phyloP scores from a whole-genome alignment of 176 grass and related monocot genomes.

The Aegilops umbellulata region DNA sequence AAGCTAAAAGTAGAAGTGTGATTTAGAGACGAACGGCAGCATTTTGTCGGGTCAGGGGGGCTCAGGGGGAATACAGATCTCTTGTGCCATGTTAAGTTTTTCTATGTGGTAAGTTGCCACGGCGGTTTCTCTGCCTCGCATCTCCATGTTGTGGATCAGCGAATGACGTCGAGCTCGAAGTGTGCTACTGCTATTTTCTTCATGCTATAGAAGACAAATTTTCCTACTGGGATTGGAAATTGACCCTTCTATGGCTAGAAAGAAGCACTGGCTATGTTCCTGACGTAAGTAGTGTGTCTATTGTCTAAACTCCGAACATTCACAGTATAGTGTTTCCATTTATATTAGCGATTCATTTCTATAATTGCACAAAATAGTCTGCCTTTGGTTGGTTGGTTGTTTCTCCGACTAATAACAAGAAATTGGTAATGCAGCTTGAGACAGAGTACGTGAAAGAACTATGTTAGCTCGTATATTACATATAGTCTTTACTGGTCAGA shows the following conservation, averaged over 20 bases:
- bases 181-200: background rate
- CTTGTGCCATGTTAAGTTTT: background rate
- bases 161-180: background rate
- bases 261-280: background rate
- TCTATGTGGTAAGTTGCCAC: constrained; percentile 9
- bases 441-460: background rate
- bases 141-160: background rate
- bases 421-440: background rate
- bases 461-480: background rate
- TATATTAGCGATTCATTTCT: background rate
- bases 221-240: background rate
- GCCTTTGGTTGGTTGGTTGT: background rate
- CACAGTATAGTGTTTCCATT: background rate
- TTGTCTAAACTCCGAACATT: background rate
- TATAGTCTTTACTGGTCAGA: constrained; percentile 2
- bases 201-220: background rate
- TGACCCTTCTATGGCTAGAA: background rate
- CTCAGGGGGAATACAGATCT: background rate
- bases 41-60: background rate
- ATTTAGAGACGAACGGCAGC: background rate
- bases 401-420: background rate
- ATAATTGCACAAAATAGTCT: background rate
- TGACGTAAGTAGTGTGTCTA: background rate
- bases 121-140: background rate
- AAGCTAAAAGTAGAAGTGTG: background rate